Base-by-base conservation (phyloP, 805 yeast species). In the Torulaspora maleeae region DNA sequence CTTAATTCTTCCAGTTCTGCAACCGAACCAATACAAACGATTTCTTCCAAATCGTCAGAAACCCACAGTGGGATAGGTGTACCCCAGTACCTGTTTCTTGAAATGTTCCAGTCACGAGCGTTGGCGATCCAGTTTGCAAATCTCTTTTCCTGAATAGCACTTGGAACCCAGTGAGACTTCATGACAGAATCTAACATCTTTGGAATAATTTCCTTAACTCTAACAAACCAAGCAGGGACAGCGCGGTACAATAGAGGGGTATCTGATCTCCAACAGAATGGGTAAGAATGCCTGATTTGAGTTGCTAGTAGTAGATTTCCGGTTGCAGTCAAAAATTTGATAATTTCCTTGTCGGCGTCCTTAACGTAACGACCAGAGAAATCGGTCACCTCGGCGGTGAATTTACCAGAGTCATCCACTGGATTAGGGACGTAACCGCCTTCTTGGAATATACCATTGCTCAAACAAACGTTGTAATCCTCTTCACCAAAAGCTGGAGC, bases 261-360 rank as follows among this genome's bases (percentile, higher is more conserved):
- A 66, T 93, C 99, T 3, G 98, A 91, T 79, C 99, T 85, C 99
- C 99, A 93, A 75, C 99, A 93, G 84, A 93, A 93, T 60, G 99
- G 99, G 70, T 93, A 93, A 68, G 95, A 84, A 77, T 93, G 99
- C 72, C 82, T 82, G 55, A 90, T 76, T 75, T 93, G 98, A 35
- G 87, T 73, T 47, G 82, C 83, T 35, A 80, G 77, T 53, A 93
- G 73, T 29, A 93, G 56, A 54, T 83, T 78, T 41, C 95, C 98
- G 32, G 74, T 67, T 43, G 80, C 86, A 48, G 93, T 86, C 64
- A 93, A 75, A 53, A 78, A 71, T 70, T 88, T 90, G 68, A 93
- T 88, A 64, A 93, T 91, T 60, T 79, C 76, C 59, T 88, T 82
- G 70, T 93, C 99, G 38, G 98, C 97, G 61, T 88, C 96, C 73